A percentile compares a stretch with the other conserved stretches of the same genome.
Evolutionary conservation across 805 yeast genomes (phyloP).

Genomic region (Saccharomycopsis guyanensis): DNA sequence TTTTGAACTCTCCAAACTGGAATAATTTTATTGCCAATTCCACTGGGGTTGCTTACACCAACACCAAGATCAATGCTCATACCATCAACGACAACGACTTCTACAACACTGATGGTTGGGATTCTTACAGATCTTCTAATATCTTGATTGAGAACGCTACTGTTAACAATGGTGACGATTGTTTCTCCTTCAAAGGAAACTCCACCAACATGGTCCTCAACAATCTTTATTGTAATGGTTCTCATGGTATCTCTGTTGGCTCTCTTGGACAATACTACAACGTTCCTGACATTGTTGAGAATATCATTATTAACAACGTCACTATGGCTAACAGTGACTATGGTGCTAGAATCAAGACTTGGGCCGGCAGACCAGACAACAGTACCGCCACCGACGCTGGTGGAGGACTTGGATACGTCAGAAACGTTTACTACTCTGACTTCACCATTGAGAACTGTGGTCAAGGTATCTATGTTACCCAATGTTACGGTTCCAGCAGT

Average conservation of each 20-base stretch:
- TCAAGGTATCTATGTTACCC: slow-evolving; percentile 7
- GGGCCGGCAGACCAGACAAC: slow-evolving; percentile 12
- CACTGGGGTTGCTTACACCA: slow-evolving; percentile 13
- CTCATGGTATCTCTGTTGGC: slow-evolving; percentile 18
- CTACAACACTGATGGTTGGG: slow-evolving; percentile 19
- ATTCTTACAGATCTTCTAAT: slow-evolving; percentile 11
- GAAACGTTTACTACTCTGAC: slow-evolving; percentile 8
- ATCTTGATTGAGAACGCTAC: slow-evolving; percentile 15
- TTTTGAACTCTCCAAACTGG: slow-evolving; percentile 16
- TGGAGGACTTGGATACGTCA: slow-evolving; percentile 14
- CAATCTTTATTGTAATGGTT: slow-evolving; percentile 14
- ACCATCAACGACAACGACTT: slow-evolving; percentile 6
- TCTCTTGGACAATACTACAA: slow-evolving; percentile 16
- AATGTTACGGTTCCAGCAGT: slow-evolving; percentile 3
- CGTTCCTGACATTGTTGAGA: slow-evolving; percentile 16
- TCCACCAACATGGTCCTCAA: slow-evolving; percentile 11
- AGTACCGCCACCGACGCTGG: slow-evolving; percentile 2
- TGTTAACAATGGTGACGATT: slow-evolving; percentile 15
- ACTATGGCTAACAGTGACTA: slow-evolving; percentile 15
- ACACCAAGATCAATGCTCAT: slow-evolving; percentile 9
- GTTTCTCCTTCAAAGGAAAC: slow-evolving; percentile 14
- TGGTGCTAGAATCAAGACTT: slow-evolving; percentile 18
- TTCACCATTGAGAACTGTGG: slow-evolving; percentile 8
- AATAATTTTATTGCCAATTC: slow-evolving; percentile 13
- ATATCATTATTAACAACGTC: slow-evolving; percentile 12